Evolutionary conservation across 2,329 filamentous ascomycete species (phyloP).

Genomic region (Emmonsia crescens): DNA sequence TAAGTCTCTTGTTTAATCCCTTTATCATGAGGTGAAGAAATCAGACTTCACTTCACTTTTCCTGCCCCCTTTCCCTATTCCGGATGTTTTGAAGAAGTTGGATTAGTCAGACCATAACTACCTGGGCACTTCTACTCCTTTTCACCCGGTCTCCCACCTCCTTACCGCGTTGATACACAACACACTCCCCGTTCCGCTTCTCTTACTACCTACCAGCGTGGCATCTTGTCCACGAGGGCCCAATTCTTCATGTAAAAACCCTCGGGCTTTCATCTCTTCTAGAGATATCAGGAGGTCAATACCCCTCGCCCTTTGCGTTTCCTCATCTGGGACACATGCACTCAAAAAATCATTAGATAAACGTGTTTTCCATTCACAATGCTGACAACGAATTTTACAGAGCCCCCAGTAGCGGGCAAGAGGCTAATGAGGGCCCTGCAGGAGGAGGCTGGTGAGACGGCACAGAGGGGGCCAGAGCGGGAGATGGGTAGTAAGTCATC

Average conservation of each 20-base stretch:
- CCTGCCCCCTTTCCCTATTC: not conserved
- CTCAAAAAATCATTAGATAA: not conserved
- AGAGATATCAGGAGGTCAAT: not conserved
- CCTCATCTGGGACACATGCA: not conserved
- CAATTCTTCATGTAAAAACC: not conserved
- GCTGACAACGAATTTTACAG: conserved; percentile 8
- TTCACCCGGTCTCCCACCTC: not conserved
- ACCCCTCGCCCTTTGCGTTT: not conserved
- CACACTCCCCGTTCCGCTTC: not conserved
- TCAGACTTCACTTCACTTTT: not conserved
- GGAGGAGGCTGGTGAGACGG: not conserved
- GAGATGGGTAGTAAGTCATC: not conserved
- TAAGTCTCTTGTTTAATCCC: conserved; percentile 5
- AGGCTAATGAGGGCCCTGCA: conserved; percentile 14
- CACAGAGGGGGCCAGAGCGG: not conserved
- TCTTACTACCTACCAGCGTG: not conserved
- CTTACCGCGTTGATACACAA: not conserved
- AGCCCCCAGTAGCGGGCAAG: conserved; percentile 16
- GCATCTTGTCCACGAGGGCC: not conserved
- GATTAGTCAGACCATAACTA: not conserved
- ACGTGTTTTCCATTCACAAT: not conserved
- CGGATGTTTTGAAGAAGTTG: not conserved
- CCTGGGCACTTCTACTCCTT: not conserved
- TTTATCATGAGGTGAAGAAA: not conserved
- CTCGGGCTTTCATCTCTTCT: not conserved